Conservation (phyloP, 345 rosid genomes). For the Sonneratia caseolaris region DNA sequence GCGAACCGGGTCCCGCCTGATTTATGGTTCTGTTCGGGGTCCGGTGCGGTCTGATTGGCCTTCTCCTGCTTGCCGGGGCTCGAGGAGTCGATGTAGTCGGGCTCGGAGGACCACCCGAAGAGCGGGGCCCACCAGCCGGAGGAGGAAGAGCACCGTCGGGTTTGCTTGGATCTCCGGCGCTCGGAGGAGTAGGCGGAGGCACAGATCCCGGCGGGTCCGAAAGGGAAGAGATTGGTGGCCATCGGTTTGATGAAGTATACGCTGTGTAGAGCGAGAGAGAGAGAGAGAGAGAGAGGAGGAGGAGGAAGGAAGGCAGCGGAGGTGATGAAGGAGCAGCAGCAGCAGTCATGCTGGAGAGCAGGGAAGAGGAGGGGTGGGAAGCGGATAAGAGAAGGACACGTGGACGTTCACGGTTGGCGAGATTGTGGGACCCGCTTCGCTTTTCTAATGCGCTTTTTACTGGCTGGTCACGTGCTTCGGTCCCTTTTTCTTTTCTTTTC, state of each 20-base stretch:
- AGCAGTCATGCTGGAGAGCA: too few relatives aligned
- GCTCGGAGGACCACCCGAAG: constrained; percentile 53
- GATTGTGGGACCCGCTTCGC: background rate
- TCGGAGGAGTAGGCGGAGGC: constrained; percentile 28
- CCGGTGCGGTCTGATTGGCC: background rate
- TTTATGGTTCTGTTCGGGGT: constrained; percentile 14
- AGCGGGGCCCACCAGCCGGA: constrained; percentile 59
- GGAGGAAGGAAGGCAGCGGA: background rate
- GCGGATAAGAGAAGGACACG: constrained; percentile 12
- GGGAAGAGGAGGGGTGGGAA: background rate
- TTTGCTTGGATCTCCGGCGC: constrained; percentile 6
- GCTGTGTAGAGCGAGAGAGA: background rate
- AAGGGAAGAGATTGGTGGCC: constrained; percentile 39
- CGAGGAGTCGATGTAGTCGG: constrained; percentile 38
- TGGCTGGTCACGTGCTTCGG: background rate
- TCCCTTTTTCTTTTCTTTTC: background rate
- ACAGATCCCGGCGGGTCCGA: constrained; percentile 28
- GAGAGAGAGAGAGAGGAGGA: background rate
- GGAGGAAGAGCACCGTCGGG: constrained; percentile 13
- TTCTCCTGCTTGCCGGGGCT: constrained; percentile 3
- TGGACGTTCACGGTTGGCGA: background rate
- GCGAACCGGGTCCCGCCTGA: constrained; percentile 15
- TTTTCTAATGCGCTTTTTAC: constrained; percentile 4
- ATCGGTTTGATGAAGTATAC: constrained; percentile 12
- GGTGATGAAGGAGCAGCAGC: background rate